Evolutionary conservation across 345 rosid genomes (phyloP).

Genomic region (Eucalyptus coolabah): DNA sequence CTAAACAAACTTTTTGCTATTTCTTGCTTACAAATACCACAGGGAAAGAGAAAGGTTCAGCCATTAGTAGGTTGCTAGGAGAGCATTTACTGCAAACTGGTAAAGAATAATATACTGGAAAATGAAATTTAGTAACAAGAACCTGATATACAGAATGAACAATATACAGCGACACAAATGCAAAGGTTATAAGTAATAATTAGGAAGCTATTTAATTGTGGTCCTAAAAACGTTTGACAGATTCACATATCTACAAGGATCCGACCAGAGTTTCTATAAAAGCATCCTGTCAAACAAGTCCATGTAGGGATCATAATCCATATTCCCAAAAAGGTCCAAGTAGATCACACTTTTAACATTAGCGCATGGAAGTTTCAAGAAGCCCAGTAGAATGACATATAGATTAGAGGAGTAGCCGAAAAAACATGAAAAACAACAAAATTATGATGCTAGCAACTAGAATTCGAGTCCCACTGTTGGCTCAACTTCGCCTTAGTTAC

Average conservation of each 20-base stretch:
- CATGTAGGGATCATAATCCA: background rate
- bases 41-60: background rate
- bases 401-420: background rate
- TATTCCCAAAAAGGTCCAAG: background rate
- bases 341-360: background rate
- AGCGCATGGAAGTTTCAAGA: background rate
- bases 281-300: background rate
- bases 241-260: background rate
- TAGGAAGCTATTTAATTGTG: background rate
- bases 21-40: background rate
- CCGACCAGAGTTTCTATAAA: background rate
- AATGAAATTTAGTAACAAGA: background rate
- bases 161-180: background rate
- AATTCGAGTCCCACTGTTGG: background rate
- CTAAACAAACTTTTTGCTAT: background rate
- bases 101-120: background rate
- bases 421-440: background rate
- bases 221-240: background rate
- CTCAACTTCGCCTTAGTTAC: background rate
- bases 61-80: background rate
- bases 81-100: background rate
- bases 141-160: background rate
- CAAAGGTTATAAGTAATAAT: background rate
- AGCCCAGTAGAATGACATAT: background rate
- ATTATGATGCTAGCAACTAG: background rate